Base-by-base conservation (phyloP, 2,329 filamentous ascomycete species). In the Aspergillus glaucus region DNA sequence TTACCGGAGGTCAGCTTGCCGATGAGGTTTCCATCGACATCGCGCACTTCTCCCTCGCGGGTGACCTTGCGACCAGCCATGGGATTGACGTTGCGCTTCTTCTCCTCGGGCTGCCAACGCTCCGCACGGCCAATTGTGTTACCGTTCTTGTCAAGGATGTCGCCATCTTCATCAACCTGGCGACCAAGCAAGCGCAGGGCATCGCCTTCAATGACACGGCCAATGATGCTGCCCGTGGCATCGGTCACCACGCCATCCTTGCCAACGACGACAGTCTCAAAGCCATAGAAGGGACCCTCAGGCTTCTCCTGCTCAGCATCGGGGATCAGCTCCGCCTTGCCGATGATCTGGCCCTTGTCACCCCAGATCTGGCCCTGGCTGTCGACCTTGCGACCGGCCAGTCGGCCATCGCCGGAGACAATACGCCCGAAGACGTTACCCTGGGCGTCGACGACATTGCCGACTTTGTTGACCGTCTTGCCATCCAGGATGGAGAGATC, bases 101-200 rank as follows among this genome's bases (percentile, higher is more conserved):
- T 77, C 55, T 77, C 70, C 52, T 79, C 78, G 34, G 78, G 76
- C 54, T 88, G 82, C 74, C 81, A 87, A 48, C 84, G 80, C 62
- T 88, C 84, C 2, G 82, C 84, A 51, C 77, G 80, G 26, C 85
- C 85, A 36, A 87, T 73, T 10, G 75, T 74, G 60, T 87, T 87
- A 12, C 85, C 84, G n/a, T 75, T 74, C 55, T 79, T 80, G 61
- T 87, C 84, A 4, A 84, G 68, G 28, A 87, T 79, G 43, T 87
- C 85, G 10, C 85, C 85, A 50, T 87, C 84, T 28, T 83, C 73
- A 49, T 87, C 84, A 19, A 87, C 83, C 32, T 75, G 68, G 64
- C 83, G 84, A 24, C 84, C 85, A 49, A 80, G 77, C 22, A 87
- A 75, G 47, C 77, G 76, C 68, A 82, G 82, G 7, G 76, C 62